A percentile compares a stretch with the other conserved stretches of the same genome.
Evolutionary conservation across 2,329 filamentous ascomycete species (phyloP).

Genomic region (Cytospora schulzeri): DNA sequence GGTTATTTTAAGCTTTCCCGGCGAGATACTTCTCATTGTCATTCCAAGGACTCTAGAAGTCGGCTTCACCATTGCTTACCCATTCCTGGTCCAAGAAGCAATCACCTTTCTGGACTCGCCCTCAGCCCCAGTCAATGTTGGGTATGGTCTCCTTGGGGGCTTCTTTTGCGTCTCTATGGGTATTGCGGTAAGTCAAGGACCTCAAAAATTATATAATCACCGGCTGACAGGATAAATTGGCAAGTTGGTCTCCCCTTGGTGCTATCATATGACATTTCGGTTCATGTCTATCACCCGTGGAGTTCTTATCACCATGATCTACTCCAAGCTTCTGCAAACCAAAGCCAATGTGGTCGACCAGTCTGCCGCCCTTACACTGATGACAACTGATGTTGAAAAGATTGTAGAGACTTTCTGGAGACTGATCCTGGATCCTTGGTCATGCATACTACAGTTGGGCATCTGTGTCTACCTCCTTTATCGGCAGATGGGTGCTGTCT

Average conservation of each 20-base stretch:
- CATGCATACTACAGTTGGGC: slow-evolving; percentile 37
- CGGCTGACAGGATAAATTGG: not conserved
- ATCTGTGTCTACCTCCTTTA: slow-evolving; percentile 39
- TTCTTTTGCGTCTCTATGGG: slow-evolving; percentile 5
- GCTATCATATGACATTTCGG: not conserved
- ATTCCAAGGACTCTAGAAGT: not conserved
- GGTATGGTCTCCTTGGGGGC: not conserved
- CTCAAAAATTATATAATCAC: not conserved
- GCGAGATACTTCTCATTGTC: not conserved
- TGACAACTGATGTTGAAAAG: slow-evolving; percentile 42
- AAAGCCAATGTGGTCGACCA: not conserved
- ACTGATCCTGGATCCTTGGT: slow-evolving; percentile 40
- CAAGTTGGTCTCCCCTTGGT: not conserved
- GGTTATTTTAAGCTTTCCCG: not conserved
- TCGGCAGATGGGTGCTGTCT: slow-evolving; percentile 36
- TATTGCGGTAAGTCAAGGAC: not conserved
- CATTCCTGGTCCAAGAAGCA: not conserved
- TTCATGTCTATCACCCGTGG: not conserved
- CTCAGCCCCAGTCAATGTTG: not conserved
- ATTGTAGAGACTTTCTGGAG: slow-evolving; percentile 34
- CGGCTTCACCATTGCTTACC: not conserved
- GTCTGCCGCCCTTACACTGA: slow-evolving; percentile 40
- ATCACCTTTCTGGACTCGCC: not conserved
- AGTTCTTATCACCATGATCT: not conserved
- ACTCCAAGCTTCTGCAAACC: not conserved